phyloP scores from a whole-genome alignment of 768 basidiomycete species.

The Hortiboletus flavorubellus region DNA sequence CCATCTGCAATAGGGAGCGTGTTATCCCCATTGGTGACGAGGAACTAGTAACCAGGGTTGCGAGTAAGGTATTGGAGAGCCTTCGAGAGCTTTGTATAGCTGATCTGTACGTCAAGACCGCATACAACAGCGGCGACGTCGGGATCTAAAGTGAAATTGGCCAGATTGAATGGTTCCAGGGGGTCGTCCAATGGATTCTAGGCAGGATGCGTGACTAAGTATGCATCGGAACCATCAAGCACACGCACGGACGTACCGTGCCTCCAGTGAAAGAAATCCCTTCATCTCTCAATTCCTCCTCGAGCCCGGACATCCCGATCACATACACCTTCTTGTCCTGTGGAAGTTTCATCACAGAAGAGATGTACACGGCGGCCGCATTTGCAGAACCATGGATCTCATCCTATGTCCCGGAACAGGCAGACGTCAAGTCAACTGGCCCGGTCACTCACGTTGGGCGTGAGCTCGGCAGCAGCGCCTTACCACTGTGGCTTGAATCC shows the following conservation, averaged over 20 bases:
- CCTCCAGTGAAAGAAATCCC: conserved; percentile 81
- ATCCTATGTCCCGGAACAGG: conserved; percentile 49
- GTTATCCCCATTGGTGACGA: conserved; percentile 90
- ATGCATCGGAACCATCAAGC: not conserved
- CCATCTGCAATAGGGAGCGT: conserved; percentile 78
- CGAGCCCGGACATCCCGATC: conserved; percentile 86
- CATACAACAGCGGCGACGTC: conserved; percentile 88
- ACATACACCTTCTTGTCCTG: conserved; percentile 95
- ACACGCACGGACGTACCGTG: conserved; percentile 53
- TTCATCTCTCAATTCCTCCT: conserved; percentile 89
- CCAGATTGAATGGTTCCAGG: conserved; percentile 63
- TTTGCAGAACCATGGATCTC: conserved; percentile 97
- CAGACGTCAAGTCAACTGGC: not conserved
- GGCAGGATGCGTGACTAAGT: not conserved
- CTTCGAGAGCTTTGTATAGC: conserved; percentile 92
- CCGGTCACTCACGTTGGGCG: not conserved
- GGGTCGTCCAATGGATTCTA: conserved; percentile 83
- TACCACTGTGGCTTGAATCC: conserved; percentile 81
- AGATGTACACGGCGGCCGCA: conserved; percentile 79
- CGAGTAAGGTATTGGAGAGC: conserved; percentile 85
- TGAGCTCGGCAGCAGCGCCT: conserved; percentile 29
- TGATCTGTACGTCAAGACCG: conserved; percentile 82
- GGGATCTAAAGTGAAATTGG: conserved; percentile 70
- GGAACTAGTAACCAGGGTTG: conserved; percentile 78
- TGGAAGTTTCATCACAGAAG: conserved; percentile 83